A percentile compares a stretch with the other conserved stretches of the same genome.
Evolutionary conservation across 345 rosid species (phyloP).

Genomic region (Corchorus olitorius): DNA sequence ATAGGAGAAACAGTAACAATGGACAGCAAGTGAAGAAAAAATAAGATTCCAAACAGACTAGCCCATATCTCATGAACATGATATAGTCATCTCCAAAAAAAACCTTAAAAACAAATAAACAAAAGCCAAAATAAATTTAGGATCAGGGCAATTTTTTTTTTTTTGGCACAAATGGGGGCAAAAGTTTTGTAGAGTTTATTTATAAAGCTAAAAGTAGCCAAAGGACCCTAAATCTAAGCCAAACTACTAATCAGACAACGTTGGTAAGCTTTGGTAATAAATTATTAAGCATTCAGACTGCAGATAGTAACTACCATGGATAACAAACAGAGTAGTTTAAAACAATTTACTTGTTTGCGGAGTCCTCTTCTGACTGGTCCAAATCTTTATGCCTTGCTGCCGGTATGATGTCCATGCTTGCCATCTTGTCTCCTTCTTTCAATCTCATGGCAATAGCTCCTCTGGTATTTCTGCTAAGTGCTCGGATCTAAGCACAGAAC

Average conservation of each 20-base stretch:
- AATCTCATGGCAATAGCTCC: constrained; percentile 91
- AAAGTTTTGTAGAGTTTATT: background rate
- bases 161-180: no score
- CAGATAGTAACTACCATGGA: background rate
- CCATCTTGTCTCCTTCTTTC: constrained; percentile 78
- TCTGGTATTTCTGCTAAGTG: constrained; percentile 82
- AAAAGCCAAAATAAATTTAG: constrained; percentile 1
- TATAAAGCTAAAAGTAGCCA: no score
- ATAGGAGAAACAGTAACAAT: background rate
- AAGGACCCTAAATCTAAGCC: no score
- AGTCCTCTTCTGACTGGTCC: constrained; percentile 43
- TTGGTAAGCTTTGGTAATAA: background rate
- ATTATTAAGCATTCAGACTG: background rate
- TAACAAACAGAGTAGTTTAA: background rate
- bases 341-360: constrained; percentile 47
- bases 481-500: constrained; percentile 62
- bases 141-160: background rate
- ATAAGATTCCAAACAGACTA: background rate
- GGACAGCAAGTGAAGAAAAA: constrained; percentile 1
- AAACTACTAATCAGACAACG: background rate
- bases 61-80: background rate
- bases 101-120: background rate
- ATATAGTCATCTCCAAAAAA: background rate
- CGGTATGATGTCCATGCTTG: constrained; percentile 89
- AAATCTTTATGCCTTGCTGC: constrained; percentile 55